Conservation (phyloP, 352 stramenopile species). For the Phytophthora sp. region DNA sequence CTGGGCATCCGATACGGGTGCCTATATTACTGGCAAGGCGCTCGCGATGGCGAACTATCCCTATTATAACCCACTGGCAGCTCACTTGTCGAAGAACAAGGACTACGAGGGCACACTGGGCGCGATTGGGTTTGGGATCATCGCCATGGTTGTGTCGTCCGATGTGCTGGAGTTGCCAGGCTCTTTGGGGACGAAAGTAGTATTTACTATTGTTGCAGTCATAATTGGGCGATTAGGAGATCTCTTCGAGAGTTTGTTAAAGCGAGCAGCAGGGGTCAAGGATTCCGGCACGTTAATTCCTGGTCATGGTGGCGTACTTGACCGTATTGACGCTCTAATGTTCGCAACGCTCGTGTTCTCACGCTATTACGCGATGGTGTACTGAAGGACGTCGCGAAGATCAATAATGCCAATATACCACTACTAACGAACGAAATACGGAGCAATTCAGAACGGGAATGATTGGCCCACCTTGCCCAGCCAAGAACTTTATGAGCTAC, state of each 20-base stretch:
- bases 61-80: conserved; percentile 81
- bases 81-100: conserved; percentile 95
- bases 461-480: too few relatives aligned
- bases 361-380: conserved; percentile 51
- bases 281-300: conserved; percentile 95
- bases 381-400: conserved; percentile 12
- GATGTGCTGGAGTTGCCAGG: conserved; percentile 76
- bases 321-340: conserved; percentile 95
- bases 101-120: conserved; percentile 95
- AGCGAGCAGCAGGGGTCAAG: conserved; percentile 94
- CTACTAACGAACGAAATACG: not conserved
- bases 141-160: conserved; percentile 81
- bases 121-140: conserved; percentile 80
- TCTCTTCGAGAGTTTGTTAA: conserved; percentile 96
- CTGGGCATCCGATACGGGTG: conserved; percentile 91
- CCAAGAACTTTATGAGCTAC: not conserved
- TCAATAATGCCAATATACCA: not conserved
- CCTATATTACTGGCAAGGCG: conserved; percentile 92
- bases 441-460: too few relatives aligned
- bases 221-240: conserved; percentile 94
- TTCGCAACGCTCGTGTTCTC: conserved; percentile 82
- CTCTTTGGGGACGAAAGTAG: conserved; percentile 71
- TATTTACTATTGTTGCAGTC: conserved; percentile 90
- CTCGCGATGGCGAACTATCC: conserved; percentile 87
- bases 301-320: conserved; percentile 94